A percentile compares a stretch with the other conserved stretches of the same genome.
These are phyloP conservation scores for Pseudopyrenochaeta lycopersici DNA, from an alignment of 2,329 filamentous ascomycete species.

Conservation along the genomic window DNA sequence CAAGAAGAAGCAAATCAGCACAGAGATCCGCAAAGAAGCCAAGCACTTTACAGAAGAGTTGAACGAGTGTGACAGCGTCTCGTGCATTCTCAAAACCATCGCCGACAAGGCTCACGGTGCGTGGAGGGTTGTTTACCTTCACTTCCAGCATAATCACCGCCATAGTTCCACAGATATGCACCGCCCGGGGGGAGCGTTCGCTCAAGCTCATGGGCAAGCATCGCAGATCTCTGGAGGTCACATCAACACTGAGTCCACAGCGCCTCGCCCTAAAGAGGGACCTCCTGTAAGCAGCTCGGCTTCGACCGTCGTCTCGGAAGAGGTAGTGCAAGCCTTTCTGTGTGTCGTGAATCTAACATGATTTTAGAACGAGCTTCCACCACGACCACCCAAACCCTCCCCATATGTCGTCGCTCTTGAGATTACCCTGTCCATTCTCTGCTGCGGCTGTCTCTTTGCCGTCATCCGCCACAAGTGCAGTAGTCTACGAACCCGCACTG, in stretches of 20 bases:
- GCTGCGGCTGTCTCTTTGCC: constrained; percentile 55
- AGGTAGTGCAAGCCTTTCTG: too few relatives aligned
- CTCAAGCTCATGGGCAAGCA: constrained; percentile 21
- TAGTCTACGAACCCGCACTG: constrained; percentile 60
- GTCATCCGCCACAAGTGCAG: constrained; percentile 59
- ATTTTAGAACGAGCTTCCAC: constrained; percentile 25
- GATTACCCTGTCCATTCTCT: constrained; percentile 55
- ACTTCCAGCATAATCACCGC: constrained; percentile 34
- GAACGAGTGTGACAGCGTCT: constrained; percentile 53
- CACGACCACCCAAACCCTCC: constrained; percentile 31
- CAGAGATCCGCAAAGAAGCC: constrained; percentile 38
- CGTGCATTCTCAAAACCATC: constrained; percentile 53
- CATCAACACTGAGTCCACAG: constrained; percentile 14
- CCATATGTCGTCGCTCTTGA: constrained; percentile 53
- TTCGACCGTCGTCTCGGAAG: neutral
- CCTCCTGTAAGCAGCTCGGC: constrained; percentile 11
- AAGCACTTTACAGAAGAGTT: constrained; percentile 51
- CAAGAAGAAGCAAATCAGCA: constrained; percentile 47
- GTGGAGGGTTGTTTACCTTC: constrained; percentile 41
- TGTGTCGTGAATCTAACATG: neutral
- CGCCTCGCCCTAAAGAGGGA: constrained; percentile 23
- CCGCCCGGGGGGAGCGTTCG: constrained; percentile 29
- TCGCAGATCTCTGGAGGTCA: constrained; percentile 27
- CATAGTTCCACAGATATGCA: constrained; percentile 33
- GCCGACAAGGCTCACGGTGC: constrained; percentile 47